Base-by-base conservation (phyloP, 2,329 filamentous ascomycete species). In the Ramichloridium luteum region DNA sequence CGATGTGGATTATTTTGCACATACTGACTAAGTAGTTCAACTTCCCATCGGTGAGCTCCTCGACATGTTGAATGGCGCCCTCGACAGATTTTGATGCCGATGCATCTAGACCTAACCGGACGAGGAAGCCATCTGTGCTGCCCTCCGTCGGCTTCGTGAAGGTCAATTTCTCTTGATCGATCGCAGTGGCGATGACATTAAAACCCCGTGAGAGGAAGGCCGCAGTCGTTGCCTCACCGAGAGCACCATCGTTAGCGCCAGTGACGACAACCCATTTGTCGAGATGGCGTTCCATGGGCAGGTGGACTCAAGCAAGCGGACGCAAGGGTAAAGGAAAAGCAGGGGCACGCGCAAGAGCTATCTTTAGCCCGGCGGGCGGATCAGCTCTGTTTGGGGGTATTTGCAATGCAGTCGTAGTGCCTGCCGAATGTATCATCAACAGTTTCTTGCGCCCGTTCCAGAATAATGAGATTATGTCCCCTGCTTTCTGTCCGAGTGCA, bases 201-300 rank as follows among this genome's bases (percentile, higher is more conserved):
- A 59, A 58, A 13, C 60, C 62, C 34, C 61, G 56, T 30, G 57
- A 40, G 2, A 69, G 51, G 11, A 68, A 48, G 36, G 57, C 58
- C 20, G 56, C 51, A 4, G 64, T 58, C 10, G 68, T 53, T 3
- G 64, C 62, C 37, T 59, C 53, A 22, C 66, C 62, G 27, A 65
- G 61, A 13, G 61, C 61, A 4, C 40, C 43, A 3, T 57, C 59
- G n/a, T 57, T 64, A 13, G 64, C 65, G 10, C 67, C 66, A 10
- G 69, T 57, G 17, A 70, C 48, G 8, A 69, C 57, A 3, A 65
- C 55, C 48, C 67, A 65, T 46, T 61, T 61, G 48, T 23, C 20
- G 20, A 23, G 20, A 23, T 8, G 20, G 8, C 20, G 20, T 23
- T n/a, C n/a, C n/a, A n/a, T n/a, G n/a, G n/a, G n/a, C n/a, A n/a